phyloP scores from a whole-genome alignment of 495 filamentous ascomycete genomes.

The Lasiosphaeria miniovina region DNA sequence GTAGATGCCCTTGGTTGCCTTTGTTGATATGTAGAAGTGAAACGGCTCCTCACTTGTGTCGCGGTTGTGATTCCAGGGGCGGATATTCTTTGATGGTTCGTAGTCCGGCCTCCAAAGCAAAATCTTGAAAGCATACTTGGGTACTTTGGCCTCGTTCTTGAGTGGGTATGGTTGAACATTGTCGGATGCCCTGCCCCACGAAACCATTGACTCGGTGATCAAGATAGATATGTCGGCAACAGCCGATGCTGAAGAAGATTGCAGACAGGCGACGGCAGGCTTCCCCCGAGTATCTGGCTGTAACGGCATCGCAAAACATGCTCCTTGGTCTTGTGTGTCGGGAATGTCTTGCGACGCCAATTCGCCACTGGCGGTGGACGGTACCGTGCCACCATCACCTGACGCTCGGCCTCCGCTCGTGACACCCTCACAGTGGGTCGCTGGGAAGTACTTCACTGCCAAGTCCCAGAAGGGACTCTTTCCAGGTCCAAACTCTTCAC shows the following conservation, averaged over 20 bases:
- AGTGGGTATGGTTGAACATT: constrained; percentile 62
- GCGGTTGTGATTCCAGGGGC: constrained; percentile 36
- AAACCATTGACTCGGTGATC: constrained; percentile 61
- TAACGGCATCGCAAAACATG: constrained; percentile 17
- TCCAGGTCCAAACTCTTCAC: constrained; percentile 44
- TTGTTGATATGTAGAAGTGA: constrained; percentile 72
- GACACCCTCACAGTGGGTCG: constrained; percentile 14
- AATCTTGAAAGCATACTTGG: constrained; percentile 77
- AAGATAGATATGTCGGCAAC: constrained; percentile 54
- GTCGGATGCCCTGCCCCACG: constrained; percentile 66
- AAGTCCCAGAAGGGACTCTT: constrained; percentile 45
- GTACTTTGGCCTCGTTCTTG: constrained; percentile 62
- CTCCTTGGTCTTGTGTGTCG: constrained; percentile 14
- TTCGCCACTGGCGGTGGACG: constrained; percentile 13
- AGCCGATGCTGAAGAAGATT: constrained; percentile 45
- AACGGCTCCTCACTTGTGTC: constrained; percentile 50
- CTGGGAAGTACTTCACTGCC: constrained; percentile 48
- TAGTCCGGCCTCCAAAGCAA: constrained; percentile 66
- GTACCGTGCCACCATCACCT: neutral
- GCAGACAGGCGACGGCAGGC: constrained; percentile 32
- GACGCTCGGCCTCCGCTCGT: neutral
- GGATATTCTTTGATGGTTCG: constrained; percentile 41
- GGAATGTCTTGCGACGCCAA: constrained; percentile 14
- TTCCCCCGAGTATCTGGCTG: constrained; percentile 13
- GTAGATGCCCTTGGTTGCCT: constrained; percentile 64